These are phyloP conservation scores for Suillus americanus DNA, from an alignment of 768 basidiomycete species.

Conservation along the genomic window DNA sequence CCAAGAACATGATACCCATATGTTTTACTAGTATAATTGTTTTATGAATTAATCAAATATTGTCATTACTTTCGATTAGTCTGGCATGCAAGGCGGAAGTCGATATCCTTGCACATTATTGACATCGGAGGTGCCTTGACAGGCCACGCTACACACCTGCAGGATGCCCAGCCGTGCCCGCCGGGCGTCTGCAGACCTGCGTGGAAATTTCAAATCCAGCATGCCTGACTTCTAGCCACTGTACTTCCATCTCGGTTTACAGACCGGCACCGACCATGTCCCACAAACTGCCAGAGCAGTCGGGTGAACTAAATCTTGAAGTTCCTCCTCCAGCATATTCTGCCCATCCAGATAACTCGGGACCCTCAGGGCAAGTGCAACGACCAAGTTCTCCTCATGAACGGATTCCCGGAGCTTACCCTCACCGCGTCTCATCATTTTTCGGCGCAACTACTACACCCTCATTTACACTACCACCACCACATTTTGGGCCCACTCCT, in stretches of 20 bases:
- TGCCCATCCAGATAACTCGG: conserved; percentile 12
- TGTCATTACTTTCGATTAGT: not conserved
- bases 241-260: not conserved
- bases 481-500: conserved; percentile 40
- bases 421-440: conserved; percentile 14
- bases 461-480: conserved; percentile 20
- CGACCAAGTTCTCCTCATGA: conserved; percentile 18
- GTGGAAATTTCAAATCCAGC: not conserved
- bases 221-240: not conserved
- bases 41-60: not conserved
- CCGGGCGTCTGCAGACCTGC: not conserved
- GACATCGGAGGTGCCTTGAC: too few relatives aligned
- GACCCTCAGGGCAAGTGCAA: conserved; percentile 14
- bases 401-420: conserved; percentile 16
- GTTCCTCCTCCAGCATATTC: conserved; percentile 31
- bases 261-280: not conserved
- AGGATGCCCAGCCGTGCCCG: not conserved
- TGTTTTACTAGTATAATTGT: not conserved
- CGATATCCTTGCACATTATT: not conserved
- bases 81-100: not conserved
- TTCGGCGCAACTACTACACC: conserved; percentile 17
- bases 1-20: not conserved
- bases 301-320: conserved; percentile 23
- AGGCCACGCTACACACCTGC: not conserved
- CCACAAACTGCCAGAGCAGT: conserved; percentile 9